Conservation (phyloP, 352 stramenopile genomes). For the Halophytophthora polymorphica region DNA sequence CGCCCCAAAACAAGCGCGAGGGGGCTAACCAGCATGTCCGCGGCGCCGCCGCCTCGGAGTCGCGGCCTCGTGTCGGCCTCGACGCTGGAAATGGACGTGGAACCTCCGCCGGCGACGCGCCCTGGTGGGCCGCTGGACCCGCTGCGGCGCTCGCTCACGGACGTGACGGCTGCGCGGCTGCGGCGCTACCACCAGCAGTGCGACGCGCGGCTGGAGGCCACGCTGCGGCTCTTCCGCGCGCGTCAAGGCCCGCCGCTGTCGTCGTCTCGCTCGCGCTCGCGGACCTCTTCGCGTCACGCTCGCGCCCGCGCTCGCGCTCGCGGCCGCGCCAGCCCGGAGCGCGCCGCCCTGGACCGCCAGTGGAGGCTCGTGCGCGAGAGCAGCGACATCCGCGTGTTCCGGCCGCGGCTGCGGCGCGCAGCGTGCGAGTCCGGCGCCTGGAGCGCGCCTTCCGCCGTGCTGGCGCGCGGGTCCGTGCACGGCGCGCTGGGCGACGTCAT, state of each 20-base stretch:
- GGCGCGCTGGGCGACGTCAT: slow-evolving; percentile 66
- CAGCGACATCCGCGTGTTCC: slow-evolving; percentile 61
- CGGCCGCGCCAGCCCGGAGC: not conserved
- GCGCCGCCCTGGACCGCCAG: slow-evolving; percentile 20
- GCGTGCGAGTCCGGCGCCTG: slow-evolving; percentile 20
- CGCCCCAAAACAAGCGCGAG: not conserved
- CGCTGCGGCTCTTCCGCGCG: slow-evolving; percentile 42
- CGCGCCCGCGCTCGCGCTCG: not conserved
- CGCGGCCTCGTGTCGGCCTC: slow-evolving; percentile 26
- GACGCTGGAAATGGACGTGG: slow-evolving; percentile 37
- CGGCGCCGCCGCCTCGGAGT: slow-evolving; percentile 7
- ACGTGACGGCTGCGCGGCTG: slow-evolving; percentile 40
- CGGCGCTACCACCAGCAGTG: slow-evolving; percentile 50
- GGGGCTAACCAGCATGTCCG: too few relatives aligned
- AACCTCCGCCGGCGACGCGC: not conserved
- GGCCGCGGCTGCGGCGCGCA: slow-evolving; percentile 35
- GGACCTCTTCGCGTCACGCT: slow-evolving; percentile 8
- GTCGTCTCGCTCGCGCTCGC: slow-evolving; percentile 3
- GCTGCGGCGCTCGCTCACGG: slow-evolving; percentile 20
- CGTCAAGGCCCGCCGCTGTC: slow-evolving; percentile 33
- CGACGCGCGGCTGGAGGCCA: slow-evolving; percentile 37
- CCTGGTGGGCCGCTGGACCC: slow-evolving; percentile 4
- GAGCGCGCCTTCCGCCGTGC: slow-evolving; percentile 23
- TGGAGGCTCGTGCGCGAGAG: slow-evolving; percentile 71
- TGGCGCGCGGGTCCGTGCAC: slow-evolving; percentile 60